Evolutionary conservation across 2,329 filamentous ascomycete species (phyloP), one percentile per base, ranked within the genome.

Genomic region (Colletotrichum lentis): DNA sequence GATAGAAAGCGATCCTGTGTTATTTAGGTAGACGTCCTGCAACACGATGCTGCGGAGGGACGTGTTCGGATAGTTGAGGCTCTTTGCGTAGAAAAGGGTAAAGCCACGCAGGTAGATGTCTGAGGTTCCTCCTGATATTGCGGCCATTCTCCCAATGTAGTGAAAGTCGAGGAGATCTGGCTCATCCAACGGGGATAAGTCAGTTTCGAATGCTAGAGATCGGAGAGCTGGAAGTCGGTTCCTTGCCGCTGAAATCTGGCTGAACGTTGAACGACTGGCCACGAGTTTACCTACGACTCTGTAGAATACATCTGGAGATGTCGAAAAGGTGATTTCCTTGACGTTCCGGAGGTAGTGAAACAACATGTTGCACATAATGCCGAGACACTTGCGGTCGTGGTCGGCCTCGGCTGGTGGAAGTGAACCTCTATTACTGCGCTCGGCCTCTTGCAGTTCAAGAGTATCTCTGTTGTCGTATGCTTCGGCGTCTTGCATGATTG

Each of bases 161-260:
- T 1, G 2, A 31, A 1, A 2, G 5, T 31, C 3, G 3, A 31
- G 18, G 2, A 3, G 1, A 7, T 49, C 22, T 11, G 11, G 6
- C 22, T 24, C 20, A 0, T 2, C 7, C 3, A 1, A 7, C 7
- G 6, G 5, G 8, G 8, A 5, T n/a, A n/a, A 2, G 7, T 8
- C 5, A 6, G 47, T 11, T 2, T 50, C 49, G 3, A 52, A 12
- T 35, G 24, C 49, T 2, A 52, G 24, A 11, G 49, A 52, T n/a
- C 8, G 16, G 16, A 35, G 24, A 35, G 7, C 1, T 35, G 49
- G 24, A 11, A 52, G 24, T 1, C 7, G 12, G 8, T 4, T 11
- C 5, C 1, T n/a, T 10, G 49, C 12, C 24, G 2, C 3, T 24
- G 3, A 2, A 7, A 2, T 20, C n/a, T 11, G 10, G n/a, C 5